Percentiles rank a stretch among this genome's conserved stretches.
Conservation (phyloP, 164 flowering plant genomes). For the grape (Vitis vinifera) region ASM3070453v1 NC_081810.1:7169001-7169500, state of each 20-base stretch:
- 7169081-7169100: constrained; percentile 45
- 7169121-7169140: constrained; percentile 63
- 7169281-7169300: constrained; percentile 61
- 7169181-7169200: constrained; percentile 65
- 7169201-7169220: constrained; percentile 54
- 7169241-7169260: constrained; percentile 66
- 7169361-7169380: constrained; percentile 80
- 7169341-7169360: constrained; percentile 53
- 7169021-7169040: constrained; percentile 50
- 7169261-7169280: constrained; percentile 66
- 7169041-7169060: constrained; percentile 66
- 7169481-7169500: constrained; percentile 69
- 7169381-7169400: constrained; percentile 69
- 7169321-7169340: constrained; percentile 48
- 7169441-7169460: constrained; percentile 81
- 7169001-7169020: constrained; percentile 49
- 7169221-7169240: constrained; percentile 37
- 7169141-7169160: constrained; percentile 74
- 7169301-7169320: constrained; percentile 72
- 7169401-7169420: constrained; percentile 71
- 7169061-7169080: constrained; percentile 67
- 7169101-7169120: constrained; percentile 40
- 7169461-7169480: constrained; percentile 80
- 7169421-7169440: constrained; percentile 40
- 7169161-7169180: constrained; percentile 67